Evolutionary conservation across 345 rosid species (phyloP).

Genomic region (Salix caprea): DNA sequence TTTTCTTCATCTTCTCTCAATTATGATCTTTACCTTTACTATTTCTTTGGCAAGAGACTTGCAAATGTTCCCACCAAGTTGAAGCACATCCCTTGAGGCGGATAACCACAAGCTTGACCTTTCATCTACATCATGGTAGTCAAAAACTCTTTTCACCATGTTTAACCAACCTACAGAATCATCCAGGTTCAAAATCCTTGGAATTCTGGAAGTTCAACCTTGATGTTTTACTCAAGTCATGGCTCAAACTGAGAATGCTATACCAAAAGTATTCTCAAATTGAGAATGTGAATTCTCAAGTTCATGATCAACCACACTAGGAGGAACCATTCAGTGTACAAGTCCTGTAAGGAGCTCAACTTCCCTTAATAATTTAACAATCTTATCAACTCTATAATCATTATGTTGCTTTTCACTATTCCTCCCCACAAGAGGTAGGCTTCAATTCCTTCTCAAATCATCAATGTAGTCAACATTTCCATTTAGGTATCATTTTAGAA

Average conservation of each 20-base stretch:
- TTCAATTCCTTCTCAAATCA: background rate
- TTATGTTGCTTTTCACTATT: background rate
- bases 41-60: background rate
- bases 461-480: too few species aligned
- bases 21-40: background rate
- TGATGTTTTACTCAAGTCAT: background rate
- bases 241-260: too few species aligned
- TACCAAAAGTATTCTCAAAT: background rate
- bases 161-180: background rate
- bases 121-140: background rate
- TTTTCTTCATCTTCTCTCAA: background rate
- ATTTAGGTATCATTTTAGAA: too few species aligned
- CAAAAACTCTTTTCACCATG: background rate
- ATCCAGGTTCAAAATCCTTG: background rate
- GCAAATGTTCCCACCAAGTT: background rate
- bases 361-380: background rate
- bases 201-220: background rate
- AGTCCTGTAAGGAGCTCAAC: background rate
- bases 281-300: background rate
- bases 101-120: background rate
- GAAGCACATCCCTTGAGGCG: background rate
- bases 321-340: background rate
- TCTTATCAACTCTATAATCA: background rate
- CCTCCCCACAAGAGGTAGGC: background rate
- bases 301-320: background rate